phyloP scores from a whole-genome alignment of 805 yeast genomes.

The Clavispora asparagi region DNA sequence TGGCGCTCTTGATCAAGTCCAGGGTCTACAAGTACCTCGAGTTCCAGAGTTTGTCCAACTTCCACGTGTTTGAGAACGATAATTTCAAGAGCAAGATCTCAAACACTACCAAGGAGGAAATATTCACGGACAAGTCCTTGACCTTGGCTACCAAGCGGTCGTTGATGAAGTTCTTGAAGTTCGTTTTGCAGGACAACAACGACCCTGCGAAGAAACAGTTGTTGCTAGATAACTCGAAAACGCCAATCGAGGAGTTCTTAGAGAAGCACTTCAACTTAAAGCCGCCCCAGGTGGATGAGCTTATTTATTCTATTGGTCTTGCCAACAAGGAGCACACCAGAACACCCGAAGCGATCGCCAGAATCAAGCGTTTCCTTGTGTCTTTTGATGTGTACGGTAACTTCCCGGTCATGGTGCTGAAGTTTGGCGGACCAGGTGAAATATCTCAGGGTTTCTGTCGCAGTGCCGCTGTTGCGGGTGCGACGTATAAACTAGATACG shows the following conservation, averaged over 20 bases:
- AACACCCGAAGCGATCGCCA: constrained; percentile 70
- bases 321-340: constrained; percentile 55
- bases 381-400: constrained; percentile 91
- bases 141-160: constrained; percentile 72
- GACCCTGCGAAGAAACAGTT: constrained; percentile 57
- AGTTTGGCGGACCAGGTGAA: constrained; percentile 96
- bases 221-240: constrained; percentile 52
- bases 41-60: constrained; percentile 80
- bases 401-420: constrained; percentile 87
- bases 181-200: constrained; percentile 54
- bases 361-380: constrained; percentile 76
- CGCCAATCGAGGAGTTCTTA: constrained; percentile 57
- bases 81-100: constrained; percentile 74
- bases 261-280: constrained; percentile 63
- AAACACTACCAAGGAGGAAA: constrained; percentile 80
- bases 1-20: constrained; percentile 71
- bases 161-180: constrained; percentile 88
- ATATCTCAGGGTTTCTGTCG: constrained; percentile 95
- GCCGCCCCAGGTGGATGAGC: constrained; percentile 71
- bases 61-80: constrained; percentile 94
- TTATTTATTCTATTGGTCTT: constrained; percentile 81
- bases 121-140: constrained; percentile 82
- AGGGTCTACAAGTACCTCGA: constrained; percentile 89
- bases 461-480: constrained; percentile 97
- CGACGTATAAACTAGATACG: constrained; percentile 82